phyloP scores from a whole-genome alignment of 371 early-diverging fungal genomes.

The Antonospora locustae region DNA sequence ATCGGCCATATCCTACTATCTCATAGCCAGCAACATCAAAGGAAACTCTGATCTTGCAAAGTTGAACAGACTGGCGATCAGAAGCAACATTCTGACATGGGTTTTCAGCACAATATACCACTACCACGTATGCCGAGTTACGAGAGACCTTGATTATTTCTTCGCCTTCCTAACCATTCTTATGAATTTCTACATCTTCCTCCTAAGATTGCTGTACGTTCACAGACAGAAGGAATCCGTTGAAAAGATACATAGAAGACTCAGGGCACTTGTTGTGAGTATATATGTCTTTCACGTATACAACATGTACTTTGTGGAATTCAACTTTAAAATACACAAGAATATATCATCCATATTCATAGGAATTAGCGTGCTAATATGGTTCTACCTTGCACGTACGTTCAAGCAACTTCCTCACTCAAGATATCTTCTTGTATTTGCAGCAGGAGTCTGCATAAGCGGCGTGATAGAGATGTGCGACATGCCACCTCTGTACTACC shows the following conservation, averaged over 20 bases:
- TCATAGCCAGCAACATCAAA: constrained; percentile 10
- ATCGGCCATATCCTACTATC: constrained; percentile 13
- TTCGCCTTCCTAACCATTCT: constrained; percentile 33
- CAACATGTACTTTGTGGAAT: constrained; percentile 38
- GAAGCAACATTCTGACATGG: constrained; percentile 23
- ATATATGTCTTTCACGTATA: constrained; percentile 35
- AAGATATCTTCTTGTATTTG: constrained; percentile 27
- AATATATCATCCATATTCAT: constrained; percentile 26
- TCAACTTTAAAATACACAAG: constrained; percentile 42
- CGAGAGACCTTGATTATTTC: constrained; percentile 43
- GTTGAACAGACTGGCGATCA: constrained; percentile 26
- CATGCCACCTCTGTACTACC: constrained; percentile 34
- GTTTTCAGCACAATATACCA: constrained; percentile 44
- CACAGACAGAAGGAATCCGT: not conserved
- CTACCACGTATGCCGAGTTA: constrained; percentile 32
- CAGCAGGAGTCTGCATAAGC: constrained; percentile 14
- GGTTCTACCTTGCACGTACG: constrained; percentile 10
- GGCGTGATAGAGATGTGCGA: constrained; percentile 39
- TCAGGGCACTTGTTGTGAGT: constrained; percentile 3
- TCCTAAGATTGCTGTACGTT: constrained; percentile 16
- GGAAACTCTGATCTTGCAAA: constrained; percentile 3
- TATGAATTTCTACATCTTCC: constrained; percentile 17
- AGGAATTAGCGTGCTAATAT: constrained; percentile 2
- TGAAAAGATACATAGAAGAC: no score
- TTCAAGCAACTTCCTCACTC: constrained; percentile 1